These are phyloP conservation scores for Cyberlindnera veronae DNA, from an alignment of 805 yeast species.

Conservation along the genomic window DNA sequence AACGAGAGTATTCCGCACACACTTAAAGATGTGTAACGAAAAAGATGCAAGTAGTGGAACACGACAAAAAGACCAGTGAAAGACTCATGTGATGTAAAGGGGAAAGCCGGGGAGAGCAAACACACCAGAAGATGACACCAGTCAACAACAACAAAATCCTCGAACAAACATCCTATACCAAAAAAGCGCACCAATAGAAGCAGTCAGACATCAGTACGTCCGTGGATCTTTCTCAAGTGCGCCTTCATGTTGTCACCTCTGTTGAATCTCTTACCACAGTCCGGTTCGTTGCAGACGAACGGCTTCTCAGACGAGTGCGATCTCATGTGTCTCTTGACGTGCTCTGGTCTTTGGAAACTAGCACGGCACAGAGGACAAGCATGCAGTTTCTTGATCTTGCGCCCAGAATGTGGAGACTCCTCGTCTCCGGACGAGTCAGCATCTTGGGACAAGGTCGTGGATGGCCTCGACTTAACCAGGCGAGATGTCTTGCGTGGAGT, in stretches of 20 bases:
- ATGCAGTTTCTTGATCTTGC: conserved; percentile 50
- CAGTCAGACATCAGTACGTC: conserved; percentile 31
- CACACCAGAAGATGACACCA: too few relatives aligned
- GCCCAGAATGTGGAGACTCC: conserved; percentile 23
- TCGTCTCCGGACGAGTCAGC: neutral
- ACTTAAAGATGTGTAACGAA: neutral
- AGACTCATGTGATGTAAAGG: neutral
- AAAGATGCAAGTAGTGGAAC: neutral
- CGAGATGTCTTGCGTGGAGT: conserved; percentile 21
- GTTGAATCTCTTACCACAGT: conserved; percentile 64
- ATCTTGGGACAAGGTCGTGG: conserved; percentile 15
- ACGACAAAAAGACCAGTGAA: neutral
- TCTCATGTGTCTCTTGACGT: conserved; percentile 69
- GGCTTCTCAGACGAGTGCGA: conserved; percentile 82
- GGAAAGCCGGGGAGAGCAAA: too few relatives aligned
- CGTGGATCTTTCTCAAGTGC: conserved; percentile 68
- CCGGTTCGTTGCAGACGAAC: conserved; percentile 56
- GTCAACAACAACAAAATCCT: too few relatives aligned
- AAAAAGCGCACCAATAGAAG: neutral
- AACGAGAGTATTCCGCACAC: too few relatives aligned
- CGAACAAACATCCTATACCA: neutral
- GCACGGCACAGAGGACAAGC: conserved; percentile 63
- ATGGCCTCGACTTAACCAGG: conserved; percentile 18
- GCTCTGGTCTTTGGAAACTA: conserved; percentile 66
- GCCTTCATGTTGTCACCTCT: conserved; percentile 80